Evolutionary conservation across 768 basidiomycete genomes (phyloP), one percentile per base, ranked within the genome.

Genomic region (Collybiopsis luxurians): DNA sequence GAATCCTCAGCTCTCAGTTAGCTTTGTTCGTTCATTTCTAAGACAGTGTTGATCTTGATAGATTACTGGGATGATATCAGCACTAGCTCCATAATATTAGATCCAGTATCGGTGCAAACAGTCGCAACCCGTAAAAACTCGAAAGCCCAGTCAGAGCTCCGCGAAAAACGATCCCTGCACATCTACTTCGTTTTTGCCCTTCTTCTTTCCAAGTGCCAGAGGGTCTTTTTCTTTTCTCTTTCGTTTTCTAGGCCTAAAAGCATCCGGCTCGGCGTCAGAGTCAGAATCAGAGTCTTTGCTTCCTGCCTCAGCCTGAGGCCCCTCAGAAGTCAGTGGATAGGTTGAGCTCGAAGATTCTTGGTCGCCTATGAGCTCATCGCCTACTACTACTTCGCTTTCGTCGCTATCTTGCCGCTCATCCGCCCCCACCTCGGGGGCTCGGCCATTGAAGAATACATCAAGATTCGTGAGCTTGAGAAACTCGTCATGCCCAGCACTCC

Each of bases 401-500:
- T 67, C 66, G 6, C 67, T 67, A 12, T 71, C 71, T 24, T 74
- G 71, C 11, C 66, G 73, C 55, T 78, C 77, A 24, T 67, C 71
- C 24, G 71, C 72, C 21, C 71, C 69, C 7, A 61, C 63, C 19
- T 66, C 68, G 19, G 10, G 10, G 21, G 79, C 39, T 12, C 59
- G 48, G 23, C 72, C 71, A 31, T 66, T 69, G 62, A 96, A 88
- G 46, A 93, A 82, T 34, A 83, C 87, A 63, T 79, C 84, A 48
- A 98, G 75, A 71, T 96, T 89, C 26, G 93, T 95, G 73, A 98
- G 72, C 66, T 87, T 88, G 61, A 97, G 66, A 7, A 82, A 77
- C 56, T 96, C 91, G 59, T 98, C 95, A 62, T 98, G 95, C 28
- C 92, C 92, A 24, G 85, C 91, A 68, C 93, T 95, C 21, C 87